A percentile compares a stretch with the other conserved stretches of the same genome.
These are phyloP conservation scores for Talaromyces sp. DNA, from an alignment of 2,329 filamentous ascomycete genomes.

Conservation along the genomic window DNA sequence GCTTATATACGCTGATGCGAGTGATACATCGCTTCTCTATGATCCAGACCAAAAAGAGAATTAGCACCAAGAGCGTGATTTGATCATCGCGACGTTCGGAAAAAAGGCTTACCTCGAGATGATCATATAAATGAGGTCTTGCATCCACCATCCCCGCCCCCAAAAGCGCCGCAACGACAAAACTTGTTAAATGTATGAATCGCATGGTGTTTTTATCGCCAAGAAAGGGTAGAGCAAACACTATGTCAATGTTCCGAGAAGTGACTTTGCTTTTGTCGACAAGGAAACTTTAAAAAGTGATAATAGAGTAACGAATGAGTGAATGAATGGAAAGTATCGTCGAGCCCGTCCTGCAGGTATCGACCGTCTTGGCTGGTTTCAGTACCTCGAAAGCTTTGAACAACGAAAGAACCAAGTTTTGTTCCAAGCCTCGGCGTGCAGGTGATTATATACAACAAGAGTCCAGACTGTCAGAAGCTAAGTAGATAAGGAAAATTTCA, in stretches of 20 bases:
- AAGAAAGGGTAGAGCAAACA: background rate
- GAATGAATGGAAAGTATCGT: background rate
- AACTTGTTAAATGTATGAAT: background rate
- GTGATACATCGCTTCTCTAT: background rate
- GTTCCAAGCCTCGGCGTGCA: background rate
- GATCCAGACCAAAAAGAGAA: too few relatives aligned
- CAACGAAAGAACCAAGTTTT: background rate
- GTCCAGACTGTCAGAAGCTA: too few relatives aligned
- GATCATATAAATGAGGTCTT: background rate
- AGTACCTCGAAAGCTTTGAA: background rate
- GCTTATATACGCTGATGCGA: constrained; percentile 2
- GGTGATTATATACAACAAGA: background rate
- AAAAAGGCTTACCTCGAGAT: background rate
- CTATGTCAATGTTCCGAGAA: too few relatives aligned
- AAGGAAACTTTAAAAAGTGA: background rate
- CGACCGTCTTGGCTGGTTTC: background rate
- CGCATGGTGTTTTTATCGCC: background rate
- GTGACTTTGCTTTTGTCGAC: background rate
- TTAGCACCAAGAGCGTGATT: too few relatives aligned
- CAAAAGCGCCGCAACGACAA: background rate
- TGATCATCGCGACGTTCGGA: too few relatives aligned
- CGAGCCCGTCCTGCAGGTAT: constrained; percentile 4
- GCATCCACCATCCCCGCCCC: background rate
- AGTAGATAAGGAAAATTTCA: background rate
- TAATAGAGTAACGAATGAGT: background rate